Percentiles rank a stretch among this genome's conserved stretches.
phyloP scores from a whole-genome alignment of 164 flowering plant species.

The Aristolochia contorta region DNA sequence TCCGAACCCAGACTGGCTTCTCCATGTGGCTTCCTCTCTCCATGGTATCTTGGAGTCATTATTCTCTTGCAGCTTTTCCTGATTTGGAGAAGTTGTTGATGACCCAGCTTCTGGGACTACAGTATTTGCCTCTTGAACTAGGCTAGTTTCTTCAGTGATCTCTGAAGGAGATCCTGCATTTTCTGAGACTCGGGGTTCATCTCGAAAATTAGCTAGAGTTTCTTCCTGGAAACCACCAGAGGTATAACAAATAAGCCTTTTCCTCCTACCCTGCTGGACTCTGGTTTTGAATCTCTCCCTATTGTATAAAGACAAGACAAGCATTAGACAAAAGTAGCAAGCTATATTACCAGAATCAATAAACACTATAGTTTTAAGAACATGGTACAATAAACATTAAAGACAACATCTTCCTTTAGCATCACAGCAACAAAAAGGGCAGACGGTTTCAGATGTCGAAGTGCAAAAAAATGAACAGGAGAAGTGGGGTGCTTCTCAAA shows the following conservation, averaged over 20 bases:
- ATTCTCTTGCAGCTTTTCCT: too few species aligned
- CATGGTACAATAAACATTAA: too few species aligned
- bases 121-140: constrained; percentile 9
- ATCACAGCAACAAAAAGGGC: too few species aligned
- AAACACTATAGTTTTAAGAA: too few species aligned
- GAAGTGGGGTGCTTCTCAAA: too few species aligned
- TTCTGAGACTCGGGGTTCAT: constrained; percentile 7
- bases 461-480: too few species aligned
- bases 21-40: constrained; percentile 4
- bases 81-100: too few species aligned
- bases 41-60: too few species aligned
- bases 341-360: too few species aligned
- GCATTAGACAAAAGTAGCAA: not conserved
- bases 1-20: constrained; percentile 12
- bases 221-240: constrained; percentile 9
- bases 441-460: too few species aligned
- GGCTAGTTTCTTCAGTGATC: too few species aligned
- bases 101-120: constrained; percentile 4
- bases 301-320: constrained; percentile 6
- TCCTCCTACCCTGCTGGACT: constrained; percentile 5
- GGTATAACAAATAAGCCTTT: constrained; percentile 4
- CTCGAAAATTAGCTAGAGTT: constrained; percentile 1
- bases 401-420: too few species aligned
- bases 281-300: constrained; percentile 42
- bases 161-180: not conserved